These are phyloP conservation scores for Austroboletus novae-zelandiae DNA, from an alignment of 1,284 basidiomycete species.

Conservation along the genomic window DNA sequence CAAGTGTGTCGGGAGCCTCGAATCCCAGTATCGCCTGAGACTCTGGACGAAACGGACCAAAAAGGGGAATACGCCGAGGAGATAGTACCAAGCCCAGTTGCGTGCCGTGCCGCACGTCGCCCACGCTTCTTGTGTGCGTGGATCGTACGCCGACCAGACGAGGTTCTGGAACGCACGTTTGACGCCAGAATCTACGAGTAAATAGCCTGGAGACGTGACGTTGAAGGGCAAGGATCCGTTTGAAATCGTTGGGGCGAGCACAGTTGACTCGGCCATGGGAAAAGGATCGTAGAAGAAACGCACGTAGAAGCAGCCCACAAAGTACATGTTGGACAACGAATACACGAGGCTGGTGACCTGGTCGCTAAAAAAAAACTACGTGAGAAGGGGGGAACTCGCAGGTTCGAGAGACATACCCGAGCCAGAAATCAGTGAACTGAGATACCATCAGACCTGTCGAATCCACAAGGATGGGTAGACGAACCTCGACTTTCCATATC, in stretches of 20 bases:
- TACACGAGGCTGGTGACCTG: constrained; percentile 78
- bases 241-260: no score
- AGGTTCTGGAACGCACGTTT: background rate
- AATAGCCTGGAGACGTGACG: background rate
- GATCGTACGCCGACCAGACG: constrained; percentile 14
- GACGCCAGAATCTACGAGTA: background rate
- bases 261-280: no score
- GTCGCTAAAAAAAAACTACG: constrained; percentile 48
- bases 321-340: constrained; percentile 69
- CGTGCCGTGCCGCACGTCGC: constrained; percentile 11
- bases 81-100: constrained; percentile 59
- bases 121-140: constrained; percentile 19
- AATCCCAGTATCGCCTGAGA: constrained; percentile 82
- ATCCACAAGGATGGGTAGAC: constrained; percentile 9
- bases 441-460: background rate
- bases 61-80: constrained; percentile 59
- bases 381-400: background rate
- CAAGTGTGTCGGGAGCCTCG: constrained; percentile 72
- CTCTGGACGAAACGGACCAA: constrained; percentile 82
- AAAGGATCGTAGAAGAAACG: constrained; percentile 3
- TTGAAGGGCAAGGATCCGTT: background rate
- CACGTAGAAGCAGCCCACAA: constrained; percentile 71
- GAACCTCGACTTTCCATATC: constrained; percentile 71
- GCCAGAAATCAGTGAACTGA: constrained; percentile 79
- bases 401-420: constrained; percentile 49